A percentile compares a stretch with the other conserved stretches of the same genome.
Evolutionary conservation across 768 basidiomycete genomes (phyloP).

Genomic region (Termitomyces sp.): DNA sequence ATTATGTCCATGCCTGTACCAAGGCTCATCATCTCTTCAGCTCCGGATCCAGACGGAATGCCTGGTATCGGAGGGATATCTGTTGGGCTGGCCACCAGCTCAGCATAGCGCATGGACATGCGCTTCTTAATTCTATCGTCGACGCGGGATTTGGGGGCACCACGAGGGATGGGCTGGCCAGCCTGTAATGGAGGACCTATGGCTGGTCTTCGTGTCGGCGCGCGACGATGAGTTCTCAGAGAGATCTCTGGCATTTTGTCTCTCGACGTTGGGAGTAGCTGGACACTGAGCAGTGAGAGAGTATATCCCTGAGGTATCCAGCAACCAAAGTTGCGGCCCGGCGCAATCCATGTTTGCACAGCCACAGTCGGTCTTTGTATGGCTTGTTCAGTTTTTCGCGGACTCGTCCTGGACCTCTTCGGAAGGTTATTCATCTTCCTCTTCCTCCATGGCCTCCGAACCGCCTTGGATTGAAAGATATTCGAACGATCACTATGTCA

Average conservation of each 20-base stretch:
- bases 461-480: slow-evolving; percentile 14
- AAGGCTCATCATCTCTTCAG: slow-evolving; percentile 22
- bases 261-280: slow-evolving; percentile 1
- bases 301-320: no score
- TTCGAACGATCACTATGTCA: slow-evolving; percentile 3
- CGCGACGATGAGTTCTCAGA: slow-evolving; percentile 20
- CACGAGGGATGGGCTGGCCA: slow-evolving; percentile 29
- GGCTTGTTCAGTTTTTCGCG: no score
- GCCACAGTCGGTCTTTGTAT: neutral
- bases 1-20: slow-evolving; percentile 16
- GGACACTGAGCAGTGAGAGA: no score
- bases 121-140: slow-evolving; percentile 96
- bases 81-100: slow-evolving; percentile 67
- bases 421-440: neutral
- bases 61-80: slow-evolving; percentile 60
- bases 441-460: neutral
- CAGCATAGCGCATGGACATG: slow-evolving; percentile 92
- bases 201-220: slow-evolving; percentile 17
- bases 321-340: no score
- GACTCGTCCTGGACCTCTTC: no score
- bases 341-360: slow-evolving; percentile 3
- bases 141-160: slow-evolving; percentile 51
- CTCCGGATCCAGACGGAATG: slow-evolving; percentile 41
- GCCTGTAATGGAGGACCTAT: slow-evolving; percentile 13
- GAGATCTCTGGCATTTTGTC: slow-evolving; percentile 18